phyloP scores from a whole-genome alignment of 345 rosid genomes.

The Sonneratia caseolaris region DNA sequence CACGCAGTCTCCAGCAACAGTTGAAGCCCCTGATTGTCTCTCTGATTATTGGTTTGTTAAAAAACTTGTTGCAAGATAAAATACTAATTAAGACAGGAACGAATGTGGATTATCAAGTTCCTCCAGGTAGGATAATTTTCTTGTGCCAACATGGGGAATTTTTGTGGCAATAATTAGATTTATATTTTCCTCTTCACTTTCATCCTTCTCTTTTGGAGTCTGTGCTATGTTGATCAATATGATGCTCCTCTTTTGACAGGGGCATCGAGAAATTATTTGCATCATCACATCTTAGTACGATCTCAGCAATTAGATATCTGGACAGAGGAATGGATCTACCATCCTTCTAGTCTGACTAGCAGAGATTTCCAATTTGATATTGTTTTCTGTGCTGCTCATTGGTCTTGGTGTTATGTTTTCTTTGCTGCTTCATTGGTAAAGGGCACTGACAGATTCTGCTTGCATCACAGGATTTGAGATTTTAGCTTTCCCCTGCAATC shows the following conservation, averaged over 20 bases:
- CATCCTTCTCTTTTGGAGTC: background rate
- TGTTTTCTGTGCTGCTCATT: background rate
- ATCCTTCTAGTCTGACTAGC: background rate
- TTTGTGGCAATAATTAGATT: no score
- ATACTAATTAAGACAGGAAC: no score
- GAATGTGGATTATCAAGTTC: no score
- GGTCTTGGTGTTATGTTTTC: background rate
- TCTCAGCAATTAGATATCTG: background rate
- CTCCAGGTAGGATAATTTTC: no score
- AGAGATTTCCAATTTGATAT: background rate
- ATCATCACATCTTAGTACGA: background rate
- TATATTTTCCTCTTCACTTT: background rate
- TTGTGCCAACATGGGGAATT: no score
- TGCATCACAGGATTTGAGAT: slow-evolving; percentile 60
- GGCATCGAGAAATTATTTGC: background rate
- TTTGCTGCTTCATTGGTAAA: background rate
- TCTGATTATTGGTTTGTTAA: no score
- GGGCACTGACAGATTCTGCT: background rate
- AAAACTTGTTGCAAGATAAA: no score
- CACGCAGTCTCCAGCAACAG: no score
- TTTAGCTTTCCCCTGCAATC: slow-evolving; percentile 93
- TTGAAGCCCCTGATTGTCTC: no score
- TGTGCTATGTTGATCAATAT: background rate
- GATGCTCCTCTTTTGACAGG: background rate
- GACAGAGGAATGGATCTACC: background rate